Percentiles rank a stretch among this genome's conserved stretches.
phyloP scores from a whole-genome alignment of 495 filamentous ascomycete species.

The Penicillium flavigenum region DNA sequence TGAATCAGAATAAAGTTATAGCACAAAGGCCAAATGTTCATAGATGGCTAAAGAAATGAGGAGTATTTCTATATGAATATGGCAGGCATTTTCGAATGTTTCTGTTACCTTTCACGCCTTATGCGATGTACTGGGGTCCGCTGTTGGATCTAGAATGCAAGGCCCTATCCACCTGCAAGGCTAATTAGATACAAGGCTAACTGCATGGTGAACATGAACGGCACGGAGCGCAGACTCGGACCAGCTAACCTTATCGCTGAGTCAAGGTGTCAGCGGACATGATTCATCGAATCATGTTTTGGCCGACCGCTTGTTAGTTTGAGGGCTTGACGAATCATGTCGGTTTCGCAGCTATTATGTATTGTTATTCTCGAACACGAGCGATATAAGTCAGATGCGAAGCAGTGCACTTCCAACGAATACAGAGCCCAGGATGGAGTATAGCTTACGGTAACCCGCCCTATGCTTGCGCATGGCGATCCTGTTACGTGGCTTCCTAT shows the following conservation, averaged over 20 bases:
- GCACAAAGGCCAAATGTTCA: background rate
- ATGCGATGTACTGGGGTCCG: conserved; percentile 6
- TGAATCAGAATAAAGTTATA: conserved; percentile 5
- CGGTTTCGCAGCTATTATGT: background rate
- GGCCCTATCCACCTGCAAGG: conserved; percentile 18
- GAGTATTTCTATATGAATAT: background rate
- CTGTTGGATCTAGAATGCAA: conserved; percentile 3
- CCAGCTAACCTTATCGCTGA: conserved; percentile 24
- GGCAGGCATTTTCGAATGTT: background rate
- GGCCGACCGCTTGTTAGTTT: background rate
- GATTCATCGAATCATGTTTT: conserved; percentile 2
- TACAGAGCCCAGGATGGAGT: background rate
- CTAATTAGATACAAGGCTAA: conserved; percentile 13
- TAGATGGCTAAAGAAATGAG: no score
- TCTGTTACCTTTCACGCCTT: background rate
- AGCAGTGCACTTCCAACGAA: background rate
- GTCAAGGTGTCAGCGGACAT: conserved; percentile 15
- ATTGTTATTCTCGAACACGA: background rate
- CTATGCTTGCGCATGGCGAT: conserved; percentile 2
- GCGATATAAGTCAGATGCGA: background rate
- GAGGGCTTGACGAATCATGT: background rate
- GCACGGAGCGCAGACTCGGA: conserved; percentile 9
- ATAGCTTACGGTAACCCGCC: background rate
- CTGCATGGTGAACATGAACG: conserved; percentile 19
- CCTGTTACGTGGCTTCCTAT: conserved; percentile 7